These are phyloP conservation scores for Elymus sibiricus DNA, from an alignment of 176 grass and related monocot genomes.

Conservation along the genomic window DNA sequence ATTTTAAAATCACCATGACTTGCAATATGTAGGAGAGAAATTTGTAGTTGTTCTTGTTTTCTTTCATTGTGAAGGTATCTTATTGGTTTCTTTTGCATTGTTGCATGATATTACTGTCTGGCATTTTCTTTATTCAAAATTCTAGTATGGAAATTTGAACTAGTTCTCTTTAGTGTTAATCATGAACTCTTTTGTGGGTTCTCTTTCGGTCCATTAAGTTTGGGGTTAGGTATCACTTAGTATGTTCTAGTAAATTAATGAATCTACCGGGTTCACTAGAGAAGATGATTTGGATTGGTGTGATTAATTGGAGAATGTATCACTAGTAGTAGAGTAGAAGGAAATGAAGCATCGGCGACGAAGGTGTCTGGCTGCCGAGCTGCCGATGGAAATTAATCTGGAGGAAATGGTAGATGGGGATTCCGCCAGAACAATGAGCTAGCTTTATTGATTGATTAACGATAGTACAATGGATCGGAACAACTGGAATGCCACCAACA, in stretches of 20 bases:
- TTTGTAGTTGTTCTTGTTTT: neutral
- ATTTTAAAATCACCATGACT: neutral
- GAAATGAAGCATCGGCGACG: neutral
- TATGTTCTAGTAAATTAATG: neutral
- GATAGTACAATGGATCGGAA: neutral
- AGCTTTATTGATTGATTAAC: neutral
- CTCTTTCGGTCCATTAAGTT: neutral
- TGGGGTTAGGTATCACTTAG: neutral
- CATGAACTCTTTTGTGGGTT: neutral
- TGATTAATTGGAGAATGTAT: neutral
- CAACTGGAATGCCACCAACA: neutral
- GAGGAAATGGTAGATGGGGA: neutral
- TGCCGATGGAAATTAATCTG: neutral
- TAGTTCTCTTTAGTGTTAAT: neutral
- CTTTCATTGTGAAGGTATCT: neutral
- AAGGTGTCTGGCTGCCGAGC: neutral
- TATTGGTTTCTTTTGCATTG: neutral
- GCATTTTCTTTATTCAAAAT: neutral
- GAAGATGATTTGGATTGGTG: neutral
- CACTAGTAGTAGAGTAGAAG: neutral
- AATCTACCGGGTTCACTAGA: neutral
- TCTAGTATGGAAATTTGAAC: neutral
- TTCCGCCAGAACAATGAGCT: neutral
- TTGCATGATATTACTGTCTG: neutral
- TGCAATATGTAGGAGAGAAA: neutral